Base-by-base conservation (phyloP, 495 filamentous ascomycete species). In the Podospora conica region DNA sequence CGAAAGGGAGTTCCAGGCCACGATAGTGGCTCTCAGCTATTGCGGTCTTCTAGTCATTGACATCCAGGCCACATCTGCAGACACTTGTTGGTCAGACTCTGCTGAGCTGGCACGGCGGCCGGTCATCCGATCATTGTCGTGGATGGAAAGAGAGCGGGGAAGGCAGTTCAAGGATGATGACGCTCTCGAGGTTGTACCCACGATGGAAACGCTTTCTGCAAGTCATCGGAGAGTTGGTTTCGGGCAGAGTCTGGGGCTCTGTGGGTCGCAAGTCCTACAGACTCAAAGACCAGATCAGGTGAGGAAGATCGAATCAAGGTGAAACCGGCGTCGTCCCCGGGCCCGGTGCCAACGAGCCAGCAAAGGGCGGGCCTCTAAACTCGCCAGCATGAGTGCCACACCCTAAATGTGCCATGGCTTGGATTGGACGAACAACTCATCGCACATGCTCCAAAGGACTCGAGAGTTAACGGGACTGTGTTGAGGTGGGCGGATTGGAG, bases 341-440 rank as follows among this genome's bases (percentile, higher is more conserved):
- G 15, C 62, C 28, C n/a, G 21, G 15, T 60, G 20, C 58, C 40
- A 58, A 28, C 28, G n/a, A 55, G 58, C 8, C 63, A 64, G 28
- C 40, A 27, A 58, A 48, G 21, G 27, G 12, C 12, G 23, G 29
- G 40, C 40, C 40, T 48, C 40, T 18, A 48, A n/a, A 48, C 40
- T n/a, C 40, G 0, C 18, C 40, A 48, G 15, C 15, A 48, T 48
- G 40, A n/a, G 40, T 63, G 63, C 24, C 63, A 64, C 63, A 31
- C 18, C 33, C 31, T 33, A 59, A 60, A 60, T 57, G 58, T 60
- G 64, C 24, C 33, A 9, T 25, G 20, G 24, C 10, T 56, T 21
- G 57, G 56, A 65, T 59, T 60, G 64, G 64, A 56, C 27, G 59
- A 48, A 66, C 65, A 67, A 29, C 65, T 67, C 65, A 63, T 67